Conservation (phyloP, 108 stramenopile species). For the Chaetoceros tenuissimus region DNA sequence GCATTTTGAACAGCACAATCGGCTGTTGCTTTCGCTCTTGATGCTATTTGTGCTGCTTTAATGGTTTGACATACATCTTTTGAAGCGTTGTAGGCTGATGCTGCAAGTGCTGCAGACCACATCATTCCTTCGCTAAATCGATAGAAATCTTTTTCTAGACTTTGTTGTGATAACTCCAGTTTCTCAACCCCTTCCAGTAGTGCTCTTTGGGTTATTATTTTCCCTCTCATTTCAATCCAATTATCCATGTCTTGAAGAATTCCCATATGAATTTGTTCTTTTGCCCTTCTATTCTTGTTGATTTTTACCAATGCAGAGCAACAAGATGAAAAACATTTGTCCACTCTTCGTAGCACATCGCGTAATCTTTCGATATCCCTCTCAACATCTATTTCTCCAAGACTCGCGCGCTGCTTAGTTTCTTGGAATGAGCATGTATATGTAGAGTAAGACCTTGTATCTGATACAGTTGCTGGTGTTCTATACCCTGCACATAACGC, state of each 20-base stretch:
- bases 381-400: slow-evolving; percentile 72
- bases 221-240: slow-evolving; percentile 67
- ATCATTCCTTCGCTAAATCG: slow-evolving; percentile 61
- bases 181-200: slow-evolving; percentile 58
- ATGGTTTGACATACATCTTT: slow-evolving; percentile 70
- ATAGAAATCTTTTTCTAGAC: slow-evolving; percentile 44
- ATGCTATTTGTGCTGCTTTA: slow-evolving; percentile 53
- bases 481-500: slow-evolving; percentile 42
- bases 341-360: slow-evolving; percentile 63
- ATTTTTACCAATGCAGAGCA: slow-evolving; percentile 41
- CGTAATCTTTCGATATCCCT: slow-evolving; percentile 78
- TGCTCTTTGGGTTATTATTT: slow-evolving; percentile 62
- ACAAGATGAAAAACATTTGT: slow-evolving; percentile 50
- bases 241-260: slow-evolving; percentile 68
- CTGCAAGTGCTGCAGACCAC: slow-evolving; percentile 76
- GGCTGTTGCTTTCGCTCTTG: slow-evolving; percentile 27
- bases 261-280: slow-evolving; percentile 37
- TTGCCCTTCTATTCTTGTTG: slow-evolving; percentile 37
- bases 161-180: slow-evolving; percentile 38
- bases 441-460: slow-evolving; percentile 15
- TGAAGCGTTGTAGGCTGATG: slow-evolving; percentile 64
- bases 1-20: slow-evolving; percentile 8
- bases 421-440: slow-evolving; percentile 13
- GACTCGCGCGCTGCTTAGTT: slow-evolving; percentile 12
- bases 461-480: slow-evolving; percentile 19